These are phyloP conservation scores for Neoscytalidium dimidiatum DNA, from an alignment of 2,329 filamentous ascomycete species.

Conservation along the genomic window DNA sequence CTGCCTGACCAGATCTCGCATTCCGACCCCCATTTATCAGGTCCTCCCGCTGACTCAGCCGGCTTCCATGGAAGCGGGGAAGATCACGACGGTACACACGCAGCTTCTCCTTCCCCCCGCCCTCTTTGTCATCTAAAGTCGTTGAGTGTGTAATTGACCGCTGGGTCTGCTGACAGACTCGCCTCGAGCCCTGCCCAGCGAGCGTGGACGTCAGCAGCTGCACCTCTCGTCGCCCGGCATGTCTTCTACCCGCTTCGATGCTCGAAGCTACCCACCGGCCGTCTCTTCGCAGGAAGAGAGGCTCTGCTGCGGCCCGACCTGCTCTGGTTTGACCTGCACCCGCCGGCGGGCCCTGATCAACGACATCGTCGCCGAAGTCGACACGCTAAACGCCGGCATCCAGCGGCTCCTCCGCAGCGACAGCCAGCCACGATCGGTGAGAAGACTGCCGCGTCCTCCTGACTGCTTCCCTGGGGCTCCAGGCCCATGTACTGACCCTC, in stretches of 20 bases:
- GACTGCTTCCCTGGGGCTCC: neutral
- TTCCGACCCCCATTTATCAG: neutral
- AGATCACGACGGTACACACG: constrained; percentile 6
- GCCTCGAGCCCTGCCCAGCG: neutral
- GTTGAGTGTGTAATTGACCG: constrained; percentile 15
- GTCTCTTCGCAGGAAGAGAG: neutral
- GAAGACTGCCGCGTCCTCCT: constrained; percentile 1
- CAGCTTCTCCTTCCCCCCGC: neutral
- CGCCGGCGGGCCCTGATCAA: constrained; percentile 12
- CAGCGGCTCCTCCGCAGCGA: neutral
- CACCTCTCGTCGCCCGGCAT: neutral
- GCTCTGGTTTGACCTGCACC: neutral
- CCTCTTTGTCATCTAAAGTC: constrained; percentile 15
- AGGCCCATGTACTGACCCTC: neutral
- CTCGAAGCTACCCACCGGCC: neutral
- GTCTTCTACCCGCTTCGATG: neutral
- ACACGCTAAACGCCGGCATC: constrained; percentile 5
- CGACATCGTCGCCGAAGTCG: constrained; percentile 14
- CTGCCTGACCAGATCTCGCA: neutral
- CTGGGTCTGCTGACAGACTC: constrained; percentile 8
- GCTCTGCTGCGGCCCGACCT: constrained; percentile 6
- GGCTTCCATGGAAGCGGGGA: constrained; percentile 10
- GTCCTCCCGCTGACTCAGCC: constrained; percentile 12
- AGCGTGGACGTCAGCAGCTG: constrained; percentile 7
- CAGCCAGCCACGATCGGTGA: constrained; percentile 12